Evolutionary conservation across 352 stramenopile species (phyloP).

Genomic region (Discostella stelligera): DNA sequence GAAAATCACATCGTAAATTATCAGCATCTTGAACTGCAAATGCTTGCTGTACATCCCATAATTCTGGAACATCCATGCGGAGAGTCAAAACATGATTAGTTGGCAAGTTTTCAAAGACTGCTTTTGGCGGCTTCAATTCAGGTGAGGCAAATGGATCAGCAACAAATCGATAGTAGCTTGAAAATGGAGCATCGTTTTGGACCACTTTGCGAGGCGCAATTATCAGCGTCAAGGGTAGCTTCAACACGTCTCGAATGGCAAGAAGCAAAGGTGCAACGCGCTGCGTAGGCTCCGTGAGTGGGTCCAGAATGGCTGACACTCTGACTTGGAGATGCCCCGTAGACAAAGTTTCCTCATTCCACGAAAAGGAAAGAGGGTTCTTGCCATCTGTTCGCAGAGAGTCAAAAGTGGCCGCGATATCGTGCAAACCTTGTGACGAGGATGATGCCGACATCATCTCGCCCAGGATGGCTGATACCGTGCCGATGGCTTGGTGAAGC

Average conservation of each 20-base stretch:
- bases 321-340: slow-evolving; percentile 42
- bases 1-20: slow-evolving; percentile 77
- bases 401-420: slow-evolving; percentile 30
- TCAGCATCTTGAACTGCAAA: slow-evolving; percentile 74
- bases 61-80: slow-evolving; percentile 78
- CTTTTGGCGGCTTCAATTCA: slow-evolving; percentile 50
- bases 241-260: slow-evolving; percentile 69
- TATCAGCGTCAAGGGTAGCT: slow-evolving; percentile 66
- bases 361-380: slow-evolving; percentile 65
- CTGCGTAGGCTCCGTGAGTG: slow-evolving; percentile 72
- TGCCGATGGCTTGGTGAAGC: slow-evolving; percentile 39
- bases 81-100: slow-evolving; percentile 76
- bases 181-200: slow-evolving; percentile 68
- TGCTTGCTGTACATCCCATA: slow-evolving; percentile 78
- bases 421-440: slow-evolving; percentile 12
- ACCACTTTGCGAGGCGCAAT: slow-evolving; percentile 57
- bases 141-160: slow-evolving; percentile 55
- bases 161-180: slow-evolving; percentile 81
- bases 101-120: slow-evolving; percentile 75
- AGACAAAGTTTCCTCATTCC: slow-evolving; percentile 46
- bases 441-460: slow-evolving; percentile 34
- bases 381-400: slow-evolving; percentile 15
- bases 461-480: slow-evolving; percentile 23
- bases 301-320: slow-evolving; percentile 71
- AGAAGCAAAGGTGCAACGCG: slow-evolving; percentile 67